A percentile compares a stretch with the other conserved stretches of the same genome.
Evolutionary conservation across 164 flowering plant species (phyloP).

Genomic region (Warburgia ugandensis): DNA sequence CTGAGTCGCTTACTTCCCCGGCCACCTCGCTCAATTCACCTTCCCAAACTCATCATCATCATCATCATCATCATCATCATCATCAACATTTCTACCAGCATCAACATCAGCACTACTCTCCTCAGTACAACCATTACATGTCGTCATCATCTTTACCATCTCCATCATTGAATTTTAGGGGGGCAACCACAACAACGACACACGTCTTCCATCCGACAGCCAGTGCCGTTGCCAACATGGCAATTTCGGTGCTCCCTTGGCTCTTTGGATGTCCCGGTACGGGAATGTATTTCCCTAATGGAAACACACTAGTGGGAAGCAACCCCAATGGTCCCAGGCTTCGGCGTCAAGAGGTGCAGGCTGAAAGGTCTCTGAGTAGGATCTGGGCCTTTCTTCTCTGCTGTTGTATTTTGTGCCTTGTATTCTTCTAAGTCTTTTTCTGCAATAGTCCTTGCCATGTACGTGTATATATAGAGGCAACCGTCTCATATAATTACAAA

Average conservation of each 20-base stretch:
- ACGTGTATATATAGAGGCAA: too few relatives aligned
- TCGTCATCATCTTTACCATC: too few relatives aligned
- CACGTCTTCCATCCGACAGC: constrained; percentile 25
- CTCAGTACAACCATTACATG: not conserved
- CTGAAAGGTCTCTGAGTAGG: constrained; percentile 37
- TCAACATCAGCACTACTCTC: constrained; percentile 3
- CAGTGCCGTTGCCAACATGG: constrained; percentile 54
- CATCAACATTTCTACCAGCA: constrained; percentile 12
- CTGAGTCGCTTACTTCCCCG: constrained; percentile 11
- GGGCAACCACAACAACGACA: too few relatives aligned
- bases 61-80: constrained; percentile 8
- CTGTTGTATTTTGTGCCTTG: constrained; percentile 39
- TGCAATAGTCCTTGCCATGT: too few relatives aligned
- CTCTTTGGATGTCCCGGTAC: constrained; percentile 22
- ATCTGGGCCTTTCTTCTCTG: constrained; percentile 46
- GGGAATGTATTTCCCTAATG: constrained; percentile 24
- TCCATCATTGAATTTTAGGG: not conserved
- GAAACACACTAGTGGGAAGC: constrained; percentile 18
- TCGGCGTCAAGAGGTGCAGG: constrained; percentile 36
- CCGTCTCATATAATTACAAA: too few relatives aligned
- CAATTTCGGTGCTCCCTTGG: constrained; percentile 25
- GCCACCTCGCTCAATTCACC: constrained; percentile 6
- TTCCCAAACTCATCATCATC: constrained; percentile 25
- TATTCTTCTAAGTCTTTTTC: constrained; percentile 45
- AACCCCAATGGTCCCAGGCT: constrained; percentile 15